Evolutionary conservation across 176 grass and related monocot genomes (phyloP), one percentile per base, ranked within the genome.

Genomic region (Pharus latifolius): DNA sequence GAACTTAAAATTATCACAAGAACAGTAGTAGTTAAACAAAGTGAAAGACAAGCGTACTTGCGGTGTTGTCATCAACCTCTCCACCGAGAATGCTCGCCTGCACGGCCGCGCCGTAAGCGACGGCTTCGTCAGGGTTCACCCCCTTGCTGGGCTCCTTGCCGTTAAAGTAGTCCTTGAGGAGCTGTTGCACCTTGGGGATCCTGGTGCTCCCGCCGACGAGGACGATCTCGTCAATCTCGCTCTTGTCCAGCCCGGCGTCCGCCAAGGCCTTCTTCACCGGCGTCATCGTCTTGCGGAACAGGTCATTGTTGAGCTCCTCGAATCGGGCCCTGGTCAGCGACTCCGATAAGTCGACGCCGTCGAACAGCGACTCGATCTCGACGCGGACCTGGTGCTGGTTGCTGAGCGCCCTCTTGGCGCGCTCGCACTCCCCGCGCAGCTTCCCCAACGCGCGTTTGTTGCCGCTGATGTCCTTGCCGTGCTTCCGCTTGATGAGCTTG

Each of bases 281-380:
- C 34, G 55, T 49, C 67, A 70, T 55, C 23, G 50, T 70, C 67
- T 56, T 70, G 14, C 23, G 33, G 67, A 70, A 70, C 1, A 70
- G 49, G 34, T 65, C 40, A 24, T 2, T 46, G 62, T 46, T 65
- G 40, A 55, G 67, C 49, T 41, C 67, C 67, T 70, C 67, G 22
- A 70, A 55, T 10, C 33, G 33, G 14, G 33, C 67, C 68, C 49
- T 35, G 20, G 49, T 41, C 49, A 70, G 67, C 14, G 35, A 49
- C 67, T 54, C 48, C 46, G 65, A 68, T 17, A 68, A 1, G 18
- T 68, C 65, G 29, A 68, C 46, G 66, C 48, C 48, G 65, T 51
- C 18, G 29, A 68, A 51, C 2, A 35, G 17, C 6, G 46, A 46
- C 65, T 68, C 65, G 47, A 70, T n/a, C 48, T 70, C 49, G 7